Percentiles rank a stretch among this genome's conserved stretches.
Evolutionary conservation across 257 asterid species (phyloP).

Genomic region (Solanum verrucosum): DNA sequence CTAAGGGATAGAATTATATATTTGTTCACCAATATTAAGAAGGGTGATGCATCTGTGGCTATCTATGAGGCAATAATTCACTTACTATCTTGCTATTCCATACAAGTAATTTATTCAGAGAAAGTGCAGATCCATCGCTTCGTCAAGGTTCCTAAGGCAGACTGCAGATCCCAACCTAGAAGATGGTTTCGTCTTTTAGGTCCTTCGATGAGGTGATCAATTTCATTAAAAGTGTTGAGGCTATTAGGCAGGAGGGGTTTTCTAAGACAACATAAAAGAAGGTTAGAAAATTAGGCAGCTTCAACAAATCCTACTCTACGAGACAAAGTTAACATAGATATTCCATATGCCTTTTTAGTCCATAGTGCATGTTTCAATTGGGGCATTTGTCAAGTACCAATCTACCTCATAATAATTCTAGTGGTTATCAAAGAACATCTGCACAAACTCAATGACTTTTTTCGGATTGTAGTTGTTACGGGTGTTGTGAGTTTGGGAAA

Average conservation of each 20-base stretch:
- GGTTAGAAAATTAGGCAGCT: neutral
- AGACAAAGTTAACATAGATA: neutral
- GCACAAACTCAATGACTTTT: neutral
- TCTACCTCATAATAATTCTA: neutral
- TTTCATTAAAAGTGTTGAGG: neutral
- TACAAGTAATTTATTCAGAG: neutral
- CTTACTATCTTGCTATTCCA: neutral
- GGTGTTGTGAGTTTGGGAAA: neutral
- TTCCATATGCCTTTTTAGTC: neutral
- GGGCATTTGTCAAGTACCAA: neutral
- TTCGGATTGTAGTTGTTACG: neutral
- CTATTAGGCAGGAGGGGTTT: neutral
- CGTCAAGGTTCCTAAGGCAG: neutral
- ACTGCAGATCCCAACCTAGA: neutral
- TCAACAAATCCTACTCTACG: neutral
- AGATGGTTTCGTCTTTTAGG: neutral
- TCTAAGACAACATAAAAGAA: neutral
- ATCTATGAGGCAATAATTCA: neutral
- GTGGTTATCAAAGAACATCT: neutral
- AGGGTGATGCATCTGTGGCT: neutral
- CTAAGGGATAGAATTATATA: neutral
- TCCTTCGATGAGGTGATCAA: neutral
- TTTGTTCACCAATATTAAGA: neutral
- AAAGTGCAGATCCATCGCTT: neutral
- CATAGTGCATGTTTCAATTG: no score